Base-by-base conservation (phyloP, 805 yeast species). In the Kazachstania taianensis region DNA sequence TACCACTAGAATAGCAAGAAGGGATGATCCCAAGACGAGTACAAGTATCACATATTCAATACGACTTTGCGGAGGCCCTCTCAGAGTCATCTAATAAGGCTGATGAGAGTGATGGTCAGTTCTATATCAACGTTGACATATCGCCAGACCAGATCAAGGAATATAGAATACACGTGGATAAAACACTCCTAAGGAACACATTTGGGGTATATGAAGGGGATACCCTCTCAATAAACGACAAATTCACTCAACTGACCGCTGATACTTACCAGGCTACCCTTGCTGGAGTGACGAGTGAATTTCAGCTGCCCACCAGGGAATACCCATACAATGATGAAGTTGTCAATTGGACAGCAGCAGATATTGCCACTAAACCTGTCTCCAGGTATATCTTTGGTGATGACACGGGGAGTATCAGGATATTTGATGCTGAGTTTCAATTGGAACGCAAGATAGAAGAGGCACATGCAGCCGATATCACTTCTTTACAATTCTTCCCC, bases 391-490 rank as follows among this genome's bases (percentile, higher is more conserved):
- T 56, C 2, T 35, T 61, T 5, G 73, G 73, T 10, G 48, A 56
- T 18, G 39, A 52, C 5, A 35, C 42, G 4, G 73, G 73, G 3
- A 41, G 43, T 5, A 41, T 67, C 9, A 28, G 39, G 2, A 41
- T 66, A 9, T 42, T 37, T 30, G 36, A 46, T 34, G 40, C 23
- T 5, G 6, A 18, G n/a, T 41, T 44, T 19, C 25, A 40, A 7
- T 30, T 51, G 14, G 34, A 42, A 17, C 34, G 37, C 15, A 43
- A 39, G 28, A 26, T 35, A 22, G 30, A 35, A 4, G 54, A 49
- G 2, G 82, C 81, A 2, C 92, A 81, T 57, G 55, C 50, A 19
- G 46, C 62, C 20, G 70, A 72, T 32, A 61, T 81, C 2, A 49
- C 64, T 1, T 56, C 62, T 3, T 46, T 70, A 2, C 30, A 41